phyloP scores from a whole-genome alignment of 148 eudicot species.

The Euryodendron excelsum region DNA sequence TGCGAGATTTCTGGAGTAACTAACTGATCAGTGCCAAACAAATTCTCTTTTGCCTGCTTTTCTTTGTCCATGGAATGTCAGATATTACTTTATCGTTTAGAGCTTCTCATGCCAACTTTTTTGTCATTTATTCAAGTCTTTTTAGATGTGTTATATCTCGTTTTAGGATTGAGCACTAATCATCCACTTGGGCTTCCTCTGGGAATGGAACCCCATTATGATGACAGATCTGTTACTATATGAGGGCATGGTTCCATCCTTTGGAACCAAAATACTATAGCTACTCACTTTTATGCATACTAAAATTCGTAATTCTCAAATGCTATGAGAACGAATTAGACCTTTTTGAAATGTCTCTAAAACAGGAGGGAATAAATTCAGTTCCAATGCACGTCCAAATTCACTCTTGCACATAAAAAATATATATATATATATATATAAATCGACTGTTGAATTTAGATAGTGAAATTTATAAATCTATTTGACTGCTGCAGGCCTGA shows the following conservation, averaged over 20 bases:
- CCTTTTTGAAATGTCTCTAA: not conserved
- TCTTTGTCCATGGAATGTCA: not conserved
- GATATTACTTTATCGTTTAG: not conserved
- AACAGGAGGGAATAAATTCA: not conserved
- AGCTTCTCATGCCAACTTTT: not conserved
- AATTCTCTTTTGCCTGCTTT: not conserved
- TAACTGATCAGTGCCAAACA: not conserved
- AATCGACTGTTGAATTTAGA: not conserved
- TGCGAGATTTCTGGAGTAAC: constrained; percentile 6
- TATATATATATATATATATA: not conserved
- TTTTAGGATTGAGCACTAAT: not conserved
- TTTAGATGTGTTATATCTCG: not conserved
- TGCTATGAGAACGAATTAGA: not conserved
- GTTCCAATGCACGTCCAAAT: not conserved
- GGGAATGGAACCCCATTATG: not conserved
- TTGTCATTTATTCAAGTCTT: not conserved
- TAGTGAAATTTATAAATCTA: not conserved
- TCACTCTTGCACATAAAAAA: not conserved
- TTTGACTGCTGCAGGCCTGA: constrained; percentile 60
- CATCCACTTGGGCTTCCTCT: not conserved
- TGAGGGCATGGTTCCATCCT: not conserved
- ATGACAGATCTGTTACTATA: not conserved
- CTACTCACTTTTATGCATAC: not conserved
- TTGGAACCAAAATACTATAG: too few species aligned
- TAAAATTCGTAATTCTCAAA: not conserved